A percentile compares a stretch with the other conserved stretches of the same genome.
Conservation (phyloP, 2,329 filamentous ascomycete species). For the Botrytis sinoallii region DNA sequence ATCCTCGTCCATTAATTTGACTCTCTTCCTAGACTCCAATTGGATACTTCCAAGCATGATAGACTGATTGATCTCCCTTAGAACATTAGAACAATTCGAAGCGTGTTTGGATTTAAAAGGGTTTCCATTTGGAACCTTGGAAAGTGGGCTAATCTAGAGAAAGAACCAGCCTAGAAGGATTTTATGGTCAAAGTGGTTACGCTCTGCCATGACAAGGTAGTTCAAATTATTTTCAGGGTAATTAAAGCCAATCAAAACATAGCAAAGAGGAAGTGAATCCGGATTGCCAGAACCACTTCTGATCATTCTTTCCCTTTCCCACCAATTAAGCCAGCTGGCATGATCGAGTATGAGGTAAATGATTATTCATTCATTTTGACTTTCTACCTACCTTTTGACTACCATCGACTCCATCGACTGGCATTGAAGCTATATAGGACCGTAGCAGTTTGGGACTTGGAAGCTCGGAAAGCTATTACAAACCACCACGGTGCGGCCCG, state of each 20-base stretch:
- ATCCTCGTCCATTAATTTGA: background rate
- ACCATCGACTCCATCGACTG: background rate
- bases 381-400: background rate
- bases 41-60: background rate
- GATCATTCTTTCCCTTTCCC: background rate
- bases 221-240: constrained; percentile 15
- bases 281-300: background rate
- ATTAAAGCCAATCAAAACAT: constrained; percentile 14
- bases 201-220: background rate
- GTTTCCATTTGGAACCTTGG: background rate
- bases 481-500: constrained; percentile 7
- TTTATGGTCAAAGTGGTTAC: constrained; percentile 5
- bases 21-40: background rate
- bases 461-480: background rate
- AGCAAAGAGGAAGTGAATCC: background rate
- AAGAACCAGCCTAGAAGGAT: constrained; percentile 13
- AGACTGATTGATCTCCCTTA: constrained; percentile 15
- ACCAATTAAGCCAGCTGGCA: constrained; percentile 1
- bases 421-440: background rate
- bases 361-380: background rate
- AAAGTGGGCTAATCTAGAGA: constrained; percentile 11
- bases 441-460: background rate
- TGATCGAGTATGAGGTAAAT: background rate
- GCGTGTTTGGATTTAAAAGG: constrained; percentile 1
- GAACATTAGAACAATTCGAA: constrained; percentile 2